A percentile compares a stretch with the other conserved stretches of the same genome.
These are phyloP conservation scores for Sordariomycetes sp. DNA, from an alignment of 2,329 filamentous ascomycete genomes.

Conservation along the genomic window DNA sequence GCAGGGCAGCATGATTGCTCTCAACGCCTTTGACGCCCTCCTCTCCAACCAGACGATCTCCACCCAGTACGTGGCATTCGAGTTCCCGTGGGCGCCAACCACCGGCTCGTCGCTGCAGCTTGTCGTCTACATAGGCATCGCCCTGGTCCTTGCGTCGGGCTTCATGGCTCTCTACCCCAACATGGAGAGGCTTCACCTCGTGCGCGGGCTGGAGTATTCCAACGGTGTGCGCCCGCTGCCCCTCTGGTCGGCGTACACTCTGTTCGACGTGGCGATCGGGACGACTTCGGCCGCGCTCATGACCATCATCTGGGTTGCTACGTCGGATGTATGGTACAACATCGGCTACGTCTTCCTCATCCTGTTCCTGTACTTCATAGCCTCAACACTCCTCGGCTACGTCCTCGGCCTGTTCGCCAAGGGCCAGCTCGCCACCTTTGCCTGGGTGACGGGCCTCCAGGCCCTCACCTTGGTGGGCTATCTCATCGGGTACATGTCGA, in stretches of 20 bases:
- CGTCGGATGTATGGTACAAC: conserved; percentile 62
- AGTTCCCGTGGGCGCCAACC: conserved; percentile 57
- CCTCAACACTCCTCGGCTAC: conserved; percentile 68
- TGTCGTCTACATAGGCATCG: conserved; percentile 71
- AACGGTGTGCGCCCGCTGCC: conserved; percentile 78
- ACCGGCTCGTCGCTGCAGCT: conserved; percentile 68
- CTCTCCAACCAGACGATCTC: conserved; percentile 58
- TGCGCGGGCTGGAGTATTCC: conserved; percentile 79
- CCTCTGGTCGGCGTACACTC: conserved; percentile 73
- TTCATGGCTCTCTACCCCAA: conserved; percentile 87
- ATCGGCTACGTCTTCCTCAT: conserved; percentile 74
- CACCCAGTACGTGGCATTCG: conserved; percentile 65
- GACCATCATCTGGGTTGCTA: conserved; percentile 56
- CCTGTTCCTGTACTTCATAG: conserved; percentile 70
- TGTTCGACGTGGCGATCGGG: conserved; percentile 55
- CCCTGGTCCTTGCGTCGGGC: conserved; percentile 67
- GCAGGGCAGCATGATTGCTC: conserved; percentile 47
- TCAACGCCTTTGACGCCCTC: conserved; percentile 57
- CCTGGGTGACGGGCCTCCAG: conserved; percentile 69
- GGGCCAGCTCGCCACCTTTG: conserved; percentile 76
- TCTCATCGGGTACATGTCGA: conserved; percentile 59
- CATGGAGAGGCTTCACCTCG: conserved; percentile 67
- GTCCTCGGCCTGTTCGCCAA: conserved; percentile 69
- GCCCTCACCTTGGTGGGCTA: conserved; percentile 62
- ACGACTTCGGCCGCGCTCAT: conserved; percentile 47